A percentile compares a stretch with the other conserved stretches of the same genome.
Evolutionary conservation across 331 rosid genomes (phyloP).

Genomic region (Erythrophleum ivorense): DNA sequence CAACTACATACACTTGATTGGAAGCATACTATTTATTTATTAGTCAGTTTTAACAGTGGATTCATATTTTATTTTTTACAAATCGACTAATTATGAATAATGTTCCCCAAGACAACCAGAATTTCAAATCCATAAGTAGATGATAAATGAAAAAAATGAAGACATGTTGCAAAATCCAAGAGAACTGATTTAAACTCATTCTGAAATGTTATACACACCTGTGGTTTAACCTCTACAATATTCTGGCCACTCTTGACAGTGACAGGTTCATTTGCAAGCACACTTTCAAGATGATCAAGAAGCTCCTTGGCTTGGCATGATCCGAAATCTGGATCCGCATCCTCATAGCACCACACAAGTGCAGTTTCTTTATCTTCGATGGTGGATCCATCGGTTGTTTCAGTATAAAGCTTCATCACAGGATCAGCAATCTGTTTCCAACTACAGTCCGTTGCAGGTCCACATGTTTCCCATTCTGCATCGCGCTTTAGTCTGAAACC

Average conservation of each 20-base stretch:
- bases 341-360: conserved; percentile 75
- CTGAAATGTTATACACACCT: conserved; percentile 46
- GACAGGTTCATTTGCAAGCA: conserved; percentile 83
- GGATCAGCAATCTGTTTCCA: conserved; percentile 86
- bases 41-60: not conserved
- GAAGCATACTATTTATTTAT: not conserved
- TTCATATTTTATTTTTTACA: not conserved
- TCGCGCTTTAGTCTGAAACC: conserved; percentile 55
- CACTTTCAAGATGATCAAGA: conserved; percentile 80
- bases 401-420: conserved; percentile 79
- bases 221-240: conserved; percentile 77
- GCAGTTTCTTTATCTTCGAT: conserved; percentile 76
- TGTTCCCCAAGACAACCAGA: not conserved
- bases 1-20: not conserved
- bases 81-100: not conserved
- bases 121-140: not conserved
- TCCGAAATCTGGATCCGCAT: conserved; percentile 83
- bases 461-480: conserved; percentile 68
- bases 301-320: conserved; percentile 88
- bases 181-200: not conserved
- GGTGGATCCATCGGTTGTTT: conserved; percentile 83
- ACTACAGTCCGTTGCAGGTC: conserved; percentile 54
- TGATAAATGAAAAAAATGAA: not conserved
- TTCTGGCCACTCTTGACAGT: conserved; percentile 72
- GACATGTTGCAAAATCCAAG: not conserved